These are phyloP conservation scores for Pistacia integerrima DNA, from an alignment of 345 rosid genomes.

Conservation along the genomic window DNA sequence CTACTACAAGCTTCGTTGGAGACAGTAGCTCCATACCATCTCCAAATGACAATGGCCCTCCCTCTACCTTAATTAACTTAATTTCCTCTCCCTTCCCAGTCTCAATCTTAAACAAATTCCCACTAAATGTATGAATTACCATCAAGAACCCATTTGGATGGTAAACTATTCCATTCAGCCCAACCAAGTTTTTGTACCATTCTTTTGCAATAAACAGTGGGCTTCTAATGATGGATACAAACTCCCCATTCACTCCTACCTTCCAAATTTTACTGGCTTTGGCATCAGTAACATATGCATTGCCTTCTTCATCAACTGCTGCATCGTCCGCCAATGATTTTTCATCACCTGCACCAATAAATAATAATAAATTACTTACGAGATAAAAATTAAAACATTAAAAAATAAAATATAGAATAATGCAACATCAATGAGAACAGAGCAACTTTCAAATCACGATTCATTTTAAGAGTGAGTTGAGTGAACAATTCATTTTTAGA, in stretches of 20 bases:
- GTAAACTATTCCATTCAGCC: constrained; percentile 79
- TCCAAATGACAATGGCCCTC: constrained; percentile 63
- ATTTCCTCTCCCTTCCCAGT: constrained; percentile 44
- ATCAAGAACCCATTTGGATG: constrained; percentile 83
- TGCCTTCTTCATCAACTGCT: constrained; percentile 70
- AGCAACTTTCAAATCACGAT: too few relatives aligned
- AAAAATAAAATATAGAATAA: too few relatives aligned
- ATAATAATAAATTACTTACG: not conserved
- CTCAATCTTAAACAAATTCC: constrained; percentile 65
- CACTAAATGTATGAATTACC: constrained; percentile 70
- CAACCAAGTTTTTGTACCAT: constrained; percentile 69
- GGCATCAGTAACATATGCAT: constrained; percentile 75
- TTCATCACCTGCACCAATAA: constrained; percentile 45
- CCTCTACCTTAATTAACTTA: constrained; percentile 47
- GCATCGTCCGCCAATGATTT: constrained; percentile 85
- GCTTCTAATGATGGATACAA: constrained; percentile 49
- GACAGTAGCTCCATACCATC: constrained; percentile 78
- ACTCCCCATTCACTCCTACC: constrained; percentile 60
- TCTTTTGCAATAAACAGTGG: constrained; percentile 63
- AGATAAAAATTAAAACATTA: too few relatives aligned
- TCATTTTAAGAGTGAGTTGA: too few relatives aligned
- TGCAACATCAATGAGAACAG: too few relatives aligned
- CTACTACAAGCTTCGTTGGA: constrained; percentile 74
- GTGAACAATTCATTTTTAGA: too few relatives aligned
- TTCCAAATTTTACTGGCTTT: constrained; percentile 71